Percentiles rank a stretch among this genome's conserved stretches.
phyloP scores from a whole-genome alignment of 306 rosid species.

The Trichosanthes truncata region DNA sequence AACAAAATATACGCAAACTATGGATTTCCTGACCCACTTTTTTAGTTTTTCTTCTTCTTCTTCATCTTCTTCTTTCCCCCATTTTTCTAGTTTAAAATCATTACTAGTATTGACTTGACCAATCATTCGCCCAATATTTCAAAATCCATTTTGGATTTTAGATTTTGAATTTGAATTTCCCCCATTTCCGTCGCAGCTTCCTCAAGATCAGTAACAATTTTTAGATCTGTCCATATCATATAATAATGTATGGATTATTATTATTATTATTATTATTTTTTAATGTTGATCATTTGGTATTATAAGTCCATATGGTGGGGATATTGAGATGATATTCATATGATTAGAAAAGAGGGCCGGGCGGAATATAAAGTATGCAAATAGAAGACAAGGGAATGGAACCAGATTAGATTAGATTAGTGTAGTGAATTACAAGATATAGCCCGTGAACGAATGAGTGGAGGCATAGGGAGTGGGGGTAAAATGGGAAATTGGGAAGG shows the following conservation, averaged over 20 bases:
- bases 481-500: neutral
- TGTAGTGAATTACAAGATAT: neutral
- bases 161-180: neutral
- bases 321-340: neutral
- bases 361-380: neutral
- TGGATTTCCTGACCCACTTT: constrained; percentile 42
- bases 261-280: no score
- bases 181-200: neutral
- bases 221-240: no score
- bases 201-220: no score
- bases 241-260: no score
- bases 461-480: neutral
- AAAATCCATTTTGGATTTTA: neutral
- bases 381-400: neutral
- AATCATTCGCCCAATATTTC: neutral
- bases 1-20: constrained; percentile 31
- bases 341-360: neutral
- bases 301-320: no score
- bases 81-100: neutral
- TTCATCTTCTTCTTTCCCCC: neutral
- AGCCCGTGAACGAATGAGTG: neutral
- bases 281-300: no score
- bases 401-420: neutral
- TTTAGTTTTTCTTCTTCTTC: neutral
- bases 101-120: neutral